Evolutionary conservation across 495 filamentous ascomycete genomes (phyloP).

Genomic region (Elasticomyces elasticus): DNA sequence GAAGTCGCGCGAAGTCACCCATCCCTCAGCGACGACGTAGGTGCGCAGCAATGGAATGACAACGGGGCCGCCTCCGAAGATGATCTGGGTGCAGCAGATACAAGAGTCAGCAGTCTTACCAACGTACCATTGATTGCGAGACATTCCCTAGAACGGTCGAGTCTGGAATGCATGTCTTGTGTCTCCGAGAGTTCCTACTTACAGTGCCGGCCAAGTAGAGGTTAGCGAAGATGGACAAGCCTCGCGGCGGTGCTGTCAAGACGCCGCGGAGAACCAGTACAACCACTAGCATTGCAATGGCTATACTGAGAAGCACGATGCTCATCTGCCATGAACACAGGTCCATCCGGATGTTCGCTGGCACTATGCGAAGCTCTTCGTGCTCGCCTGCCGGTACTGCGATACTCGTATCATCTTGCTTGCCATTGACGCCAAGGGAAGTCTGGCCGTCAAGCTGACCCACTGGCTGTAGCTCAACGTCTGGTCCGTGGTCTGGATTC

Average conservation of each 20-base stretch:
- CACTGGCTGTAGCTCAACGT: background rate
- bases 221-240: slow-evolving; percentile 50
- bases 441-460: background rate
- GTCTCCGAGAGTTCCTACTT: too few relatives aligned
- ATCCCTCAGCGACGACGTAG: slow-evolving; percentile 71
- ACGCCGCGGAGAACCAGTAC: slow-evolving; percentile 49
- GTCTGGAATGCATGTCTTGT: too few relatives aligned
- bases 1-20: slow-evolving; percentile 72
- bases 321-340: slow-evolving; percentile 40
- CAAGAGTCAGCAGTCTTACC: too few relatives aligned
- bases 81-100: too few relatives aligned
- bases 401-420: background rate
- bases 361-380: background rate
- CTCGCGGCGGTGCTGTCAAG: slow-evolving; percentile 36
- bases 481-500: background rate
- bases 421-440: slow-evolving; percentile 1
- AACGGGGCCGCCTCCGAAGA: slow-evolving; percentile 79
- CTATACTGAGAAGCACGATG: slow-evolving; percentile 41
- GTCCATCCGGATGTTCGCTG: slow-evolving; percentile 16
- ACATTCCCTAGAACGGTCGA: too few relatives aligned
- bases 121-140: too few relatives aligned
- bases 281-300: slow-evolving; percentile 48
- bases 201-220: slow-evolving; percentile 85
- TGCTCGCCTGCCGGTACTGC: background rate
- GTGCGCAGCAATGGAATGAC: slow-evolving; percentile 71